phyloP scores from a whole-genome alignment of 352 stramenopile genomes.

The Phytopythium montanum region DNA sequence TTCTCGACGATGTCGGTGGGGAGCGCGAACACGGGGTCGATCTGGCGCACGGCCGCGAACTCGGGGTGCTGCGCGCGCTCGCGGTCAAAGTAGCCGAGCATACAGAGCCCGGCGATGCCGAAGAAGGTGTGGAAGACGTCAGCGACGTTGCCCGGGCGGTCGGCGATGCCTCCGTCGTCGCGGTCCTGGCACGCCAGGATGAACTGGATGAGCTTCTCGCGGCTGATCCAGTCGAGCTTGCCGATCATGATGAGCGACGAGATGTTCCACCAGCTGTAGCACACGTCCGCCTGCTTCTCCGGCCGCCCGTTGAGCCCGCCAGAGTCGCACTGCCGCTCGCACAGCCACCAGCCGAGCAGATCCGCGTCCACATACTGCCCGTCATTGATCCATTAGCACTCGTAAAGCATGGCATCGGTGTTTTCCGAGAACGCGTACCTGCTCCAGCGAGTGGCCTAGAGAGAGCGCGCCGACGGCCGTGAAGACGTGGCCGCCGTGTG shows the following conservation, averaged over 20 bases:
- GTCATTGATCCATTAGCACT: neutral
- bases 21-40: conserved; percentile 96
- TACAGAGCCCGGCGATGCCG: conserved; percentile 92
- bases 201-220: conserved; percentile 91
- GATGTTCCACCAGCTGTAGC: conserved; percentile 99
- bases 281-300: conserved; percentile 99
- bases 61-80: conserved; percentile 50
- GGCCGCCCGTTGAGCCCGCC: conserved; percentile 94
- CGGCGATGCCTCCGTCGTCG: conserved; percentile 97
- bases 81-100: conserved; percentile 92
- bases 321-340: conserved; percentile 97
- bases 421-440: conserved; percentile 16
- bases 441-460: conserved; percentile 62
- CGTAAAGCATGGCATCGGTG: neutral
- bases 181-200: conserved; percentile 96
- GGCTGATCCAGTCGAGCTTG: conserved; percentile 95
- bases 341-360: conserved; percentile 96
- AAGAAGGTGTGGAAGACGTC: conserved; percentile 99
- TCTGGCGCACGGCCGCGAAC: conserved; percentile 72
- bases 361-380: conserved; percentile 83
- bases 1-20: conserved; percentile 89
- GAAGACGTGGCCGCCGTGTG: conserved; percentile 97
- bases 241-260: conserved; percentile 95
- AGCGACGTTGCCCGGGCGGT: conserved; percentile 95
- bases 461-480: conserved; percentile 95